Percentiles rank a stretch among this genome's conserved stretches.
These are phyloP conservation scores for Penicillium concentricum DNA, from an alignment of 2,329 filamentous ascomycete genomes.

Conservation along the genomic window DNA sequence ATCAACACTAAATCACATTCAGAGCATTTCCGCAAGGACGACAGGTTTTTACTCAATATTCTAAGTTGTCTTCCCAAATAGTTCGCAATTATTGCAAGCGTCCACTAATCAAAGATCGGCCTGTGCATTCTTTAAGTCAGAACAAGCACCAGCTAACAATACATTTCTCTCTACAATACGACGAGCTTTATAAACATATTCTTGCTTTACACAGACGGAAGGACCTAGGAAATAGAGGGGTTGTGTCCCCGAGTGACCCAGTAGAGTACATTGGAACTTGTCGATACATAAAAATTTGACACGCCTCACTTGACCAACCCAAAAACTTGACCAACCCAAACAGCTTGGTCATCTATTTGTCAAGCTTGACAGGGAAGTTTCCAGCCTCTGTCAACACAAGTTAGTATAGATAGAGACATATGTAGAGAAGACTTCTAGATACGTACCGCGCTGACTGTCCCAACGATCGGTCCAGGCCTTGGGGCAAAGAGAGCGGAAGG, in stretches of 20 bases:
- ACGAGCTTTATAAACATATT: constrained; percentile 35
- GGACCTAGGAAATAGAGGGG: constrained; percentile 23
- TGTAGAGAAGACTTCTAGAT: not conserved
- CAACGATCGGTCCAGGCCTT: constrained; percentile 90
- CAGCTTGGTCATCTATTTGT: constrained; percentile 39
- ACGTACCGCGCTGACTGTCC: constrained; percentile 94
- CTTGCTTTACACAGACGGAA: constrained; percentile 14
- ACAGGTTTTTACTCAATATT: not conserved
- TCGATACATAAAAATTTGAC: constrained; percentile 32
- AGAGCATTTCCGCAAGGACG: constrained; percentile 17
- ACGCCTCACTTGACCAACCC: constrained; percentile 28
- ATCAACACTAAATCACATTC: constrained; percentile 20
- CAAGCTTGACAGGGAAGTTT: constrained; percentile 55
- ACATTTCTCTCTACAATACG: constrained; percentile 22
- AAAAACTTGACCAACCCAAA: constrained; percentile 28
- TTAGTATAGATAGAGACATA: constrained; percentile 7
- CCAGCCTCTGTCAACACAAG: constrained; percentile 48
- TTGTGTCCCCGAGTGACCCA: constrained; percentile 33
- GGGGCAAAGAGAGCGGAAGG: constrained; percentile 96
- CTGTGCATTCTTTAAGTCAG: not conserved
- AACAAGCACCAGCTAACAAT: constrained; percentile 7
- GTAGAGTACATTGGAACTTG: constrained; percentile 42
- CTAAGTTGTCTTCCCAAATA: not conserved
- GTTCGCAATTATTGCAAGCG: not conserved
- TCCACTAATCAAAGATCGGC: not conserved